These are phyloP conservation scores for Paramecium sexaurelia DNA, from an alignment of 73 alveolate genomes.

Conservation along the genomic window DNA sequence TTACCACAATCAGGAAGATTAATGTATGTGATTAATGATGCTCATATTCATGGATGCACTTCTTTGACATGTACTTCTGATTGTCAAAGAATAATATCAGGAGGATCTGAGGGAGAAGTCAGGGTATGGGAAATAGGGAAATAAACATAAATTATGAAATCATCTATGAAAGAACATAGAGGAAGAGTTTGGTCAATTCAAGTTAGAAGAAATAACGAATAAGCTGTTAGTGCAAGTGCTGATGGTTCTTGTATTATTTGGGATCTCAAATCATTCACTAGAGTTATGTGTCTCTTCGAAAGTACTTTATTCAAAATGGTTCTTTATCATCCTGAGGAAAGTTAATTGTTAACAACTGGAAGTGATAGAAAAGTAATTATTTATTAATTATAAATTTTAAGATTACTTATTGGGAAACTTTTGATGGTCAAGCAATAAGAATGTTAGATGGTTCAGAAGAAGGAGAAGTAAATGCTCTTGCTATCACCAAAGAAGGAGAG, in stretches of 20 bases:
- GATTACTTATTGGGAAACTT: constrained; percentile 97
- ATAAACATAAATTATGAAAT: constrained; percentile 91
- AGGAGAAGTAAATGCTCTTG: constrained; percentile 98
- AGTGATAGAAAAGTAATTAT: constrained; percentile 87
- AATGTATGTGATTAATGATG: constrained; percentile 89
- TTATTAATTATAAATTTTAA: background rate
- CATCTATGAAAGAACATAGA: constrained; percentile 97
- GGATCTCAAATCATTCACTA: constrained; percentile 93
- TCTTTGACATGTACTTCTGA: constrained; percentile 74
- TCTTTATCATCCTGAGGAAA: constrained; percentile 98
- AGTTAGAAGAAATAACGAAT: constrained; percentile 83
- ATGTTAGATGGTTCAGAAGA: constrained; percentile 98
- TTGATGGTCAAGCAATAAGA: constrained; percentile 97
- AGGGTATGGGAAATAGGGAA: constrained; percentile 95
- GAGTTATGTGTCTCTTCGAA: constrained; percentile 97
- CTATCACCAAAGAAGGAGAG: constrained; percentile 96
- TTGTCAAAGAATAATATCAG: constrained; percentile 84
- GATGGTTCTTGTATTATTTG: constrained; percentile 99
- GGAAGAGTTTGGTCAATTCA: constrained; percentile 94
- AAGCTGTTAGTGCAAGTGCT: constrained; percentile 98
- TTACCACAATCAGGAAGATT: constrained; percentile 97
- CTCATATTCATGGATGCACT: constrained; percentile 92
- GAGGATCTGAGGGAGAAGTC: constrained; percentile 99
- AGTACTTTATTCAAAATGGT: constrained; percentile 98
- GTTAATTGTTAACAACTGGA: constrained; percentile 97